Conservation (phyloP, 768 basidiomycete species). For the Boletus reticulatus region DNA sequence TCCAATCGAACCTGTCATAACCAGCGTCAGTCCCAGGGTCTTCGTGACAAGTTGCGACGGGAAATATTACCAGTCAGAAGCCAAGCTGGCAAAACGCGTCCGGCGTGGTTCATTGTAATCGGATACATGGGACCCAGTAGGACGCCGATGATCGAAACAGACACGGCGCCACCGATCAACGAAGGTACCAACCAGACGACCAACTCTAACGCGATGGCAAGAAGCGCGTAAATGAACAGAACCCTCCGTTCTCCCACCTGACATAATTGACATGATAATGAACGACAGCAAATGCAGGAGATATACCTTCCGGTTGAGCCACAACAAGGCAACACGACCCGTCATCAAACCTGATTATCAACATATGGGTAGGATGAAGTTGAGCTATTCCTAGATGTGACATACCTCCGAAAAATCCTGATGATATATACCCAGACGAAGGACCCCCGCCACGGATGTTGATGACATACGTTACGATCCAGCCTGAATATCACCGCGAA, state of each 20-base stretch:
- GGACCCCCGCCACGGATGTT: conserved; percentile 43
- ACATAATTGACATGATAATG: background rate
- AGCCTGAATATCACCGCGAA: conserved; percentile 39
- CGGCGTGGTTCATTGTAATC: conserved; percentile 65
- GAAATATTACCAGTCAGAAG: conserved; percentile 47
- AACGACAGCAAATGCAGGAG: background rate
- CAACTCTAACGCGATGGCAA: conserved; percentile 56
- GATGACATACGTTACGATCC: conserved; percentile 65
- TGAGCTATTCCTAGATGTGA: background rate
- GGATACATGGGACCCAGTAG: conserved; percentile 53
- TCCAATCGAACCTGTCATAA: conserved; percentile 49
- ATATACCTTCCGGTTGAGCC: conserved; percentile 51
- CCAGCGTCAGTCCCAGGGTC: background rate
- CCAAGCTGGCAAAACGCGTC: conserved; percentile 67
- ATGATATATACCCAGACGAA: conserved; percentile 48
- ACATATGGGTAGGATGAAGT: background rate
- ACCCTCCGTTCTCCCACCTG: conserved; percentile 56
- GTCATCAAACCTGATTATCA: conserved; percentile 47
- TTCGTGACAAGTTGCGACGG: background rate
- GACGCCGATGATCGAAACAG: conserved; percentile 55
- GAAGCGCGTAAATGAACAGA: conserved; percentile 48
- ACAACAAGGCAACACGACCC: conserved; percentile 54
- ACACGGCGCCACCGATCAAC: conserved; percentile 51
- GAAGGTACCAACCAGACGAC: conserved; percentile 57
- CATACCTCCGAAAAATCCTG: conserved; percentile 56